These are phyloP conservation scores for Paramecium pentaurelia DNA, from an alignment of 73 alveolate species.

Conservation along the genomic window DNA sequence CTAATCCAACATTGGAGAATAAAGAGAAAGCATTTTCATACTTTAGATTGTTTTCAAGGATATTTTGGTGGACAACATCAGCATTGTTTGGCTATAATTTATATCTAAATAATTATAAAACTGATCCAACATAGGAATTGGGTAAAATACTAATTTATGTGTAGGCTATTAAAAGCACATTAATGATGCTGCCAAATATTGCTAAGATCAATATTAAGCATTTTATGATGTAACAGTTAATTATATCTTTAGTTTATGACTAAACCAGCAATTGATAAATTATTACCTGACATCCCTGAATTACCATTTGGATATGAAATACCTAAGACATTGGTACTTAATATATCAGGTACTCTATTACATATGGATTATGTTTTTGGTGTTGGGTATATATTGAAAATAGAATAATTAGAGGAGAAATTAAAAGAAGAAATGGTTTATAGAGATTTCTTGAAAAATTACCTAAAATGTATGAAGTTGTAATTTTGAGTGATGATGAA, in stretches of 20 bases:
- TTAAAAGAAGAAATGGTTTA: conserved; percentile 85
- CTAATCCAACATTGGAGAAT: conserved; percentile 6
- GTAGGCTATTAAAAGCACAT: not conserved
- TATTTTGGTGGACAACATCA: conserved; percentile 11
- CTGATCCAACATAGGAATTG: not conserved
- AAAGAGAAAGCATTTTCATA: conserved; percentile 18
- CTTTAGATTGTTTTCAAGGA: not conserved
- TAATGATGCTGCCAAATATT: not conserved
- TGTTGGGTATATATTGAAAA: conserved; percentile 3
- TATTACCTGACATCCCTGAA: conserved; percentile 78
- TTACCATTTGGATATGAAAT: conserved; percentile 76
- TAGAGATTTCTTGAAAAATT: conserved; percentile 73
- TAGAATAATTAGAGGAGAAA: conserved; percentile 34
- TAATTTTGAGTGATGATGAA: conserved; percentile 87
- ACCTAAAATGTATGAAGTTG: conserved; percentile 78
- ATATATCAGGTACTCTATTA: conserved; percentile 77
- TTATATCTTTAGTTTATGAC: not conserved
- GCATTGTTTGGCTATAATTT: conserved; percentile 25
- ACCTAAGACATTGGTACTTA: conserved; percentile 84
- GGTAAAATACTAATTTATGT: not conserved
- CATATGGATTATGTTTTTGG: conserved; percentile 78
- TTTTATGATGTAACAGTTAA: conserved; percentile 3
- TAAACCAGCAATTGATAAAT: conserved; percentile 80
- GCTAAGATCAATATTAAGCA: not conserved
- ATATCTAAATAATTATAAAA: not conserved